Evolutionary conservation across 2,329 filamentous ascomycete genomes (phyloP), one percentile per base, ranked within the genome.

Genomic region (Verruconis gallopava): DNA sequence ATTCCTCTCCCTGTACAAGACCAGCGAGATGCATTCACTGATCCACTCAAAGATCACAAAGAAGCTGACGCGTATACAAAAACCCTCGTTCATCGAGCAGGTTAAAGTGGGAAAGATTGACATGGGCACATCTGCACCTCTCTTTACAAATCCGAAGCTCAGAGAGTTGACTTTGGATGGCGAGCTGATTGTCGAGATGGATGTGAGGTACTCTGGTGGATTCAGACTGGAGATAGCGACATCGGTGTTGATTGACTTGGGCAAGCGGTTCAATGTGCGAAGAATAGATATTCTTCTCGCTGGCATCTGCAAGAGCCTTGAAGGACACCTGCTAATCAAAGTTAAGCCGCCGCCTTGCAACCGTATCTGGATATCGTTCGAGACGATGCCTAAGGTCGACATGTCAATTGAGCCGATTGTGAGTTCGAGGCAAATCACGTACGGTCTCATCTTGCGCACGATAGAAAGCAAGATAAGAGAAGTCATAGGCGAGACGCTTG

Each of bases 331-430:
- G 36, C 64, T 94, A 21, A 70, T 95, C 53, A 82, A 85, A 53
- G 79, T 96, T 59, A 98, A 98, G 59, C 85, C 91, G 4, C 85
- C 89, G 13, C 91, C 91, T 1, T 95, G 86, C 60, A 98, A 98
- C 58, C 77, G 91, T 32, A 60, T 94, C n/a, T 98, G 91, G 91
- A 76, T 96, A 50, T 81, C 86, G 1, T 98, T 98, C 55, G 84
- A 93, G 56, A 77, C 77, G n/a, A 84, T 86, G 71, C 91, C 91
- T 14, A 88, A 89, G 55, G 81, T 98, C 66, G 86, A 93, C 47
- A 79, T 95, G 70, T 77, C 77, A n/a, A 85, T 96, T 34, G 86
- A 96, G 57, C 91, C 91, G 3, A 88, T 98, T 50, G 86, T 98
- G 39, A 94, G 88, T 63, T 82, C 86, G 12, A 77, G 89, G 44